Evolutionary conservation across 768 basidiomycete species (phyloP), one percentile per base, ranked within the genome.

Genomic region (Tulasnella sp.): DNA sequence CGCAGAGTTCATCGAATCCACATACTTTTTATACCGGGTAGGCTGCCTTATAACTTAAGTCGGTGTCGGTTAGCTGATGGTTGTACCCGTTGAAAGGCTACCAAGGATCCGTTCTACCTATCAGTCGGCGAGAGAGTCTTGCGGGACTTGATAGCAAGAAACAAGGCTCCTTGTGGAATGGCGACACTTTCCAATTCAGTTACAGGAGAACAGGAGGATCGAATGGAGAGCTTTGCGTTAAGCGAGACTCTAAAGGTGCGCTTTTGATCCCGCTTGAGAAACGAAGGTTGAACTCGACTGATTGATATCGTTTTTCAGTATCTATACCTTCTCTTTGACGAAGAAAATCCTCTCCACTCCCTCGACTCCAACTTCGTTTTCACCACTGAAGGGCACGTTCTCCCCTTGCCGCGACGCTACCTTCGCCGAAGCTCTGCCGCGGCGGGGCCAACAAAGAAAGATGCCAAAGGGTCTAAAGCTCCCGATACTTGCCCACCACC

Each of bases 211-310:
- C 90, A 90, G 24, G 95, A 97, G 81, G 95, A 99, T 83, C 90
- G 97, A 80, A 99, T 99, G 98, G 98, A 99, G 85, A 95, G 94
- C 6, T 99, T 99, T 84, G 91, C 91, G n/a, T 88, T 98, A 42
- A 96, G 94, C 3, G 97, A 97, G 86, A 96, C 96, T 0, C 86
- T 98, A 72, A 97, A 97, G 89, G 95, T 92, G 80, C 42, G 85
- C 79, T n/a, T 58, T 21, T n/a, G 10, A 56, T 21, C 38, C 36
- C 72, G 48, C 48, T 79, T 14, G 72, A 73, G 18, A 82, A 82
- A 77, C 79, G 81, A 71, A 76, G 71, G 42, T 74, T 48, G 52
- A 68, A 42, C n/a, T 9, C 75, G 24, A 19, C 77, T 80, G 52
- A 46, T 44, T 44, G 16, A 44, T 12, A 5, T 44, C 16, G 71